Percentiles rank a stretch among this genome's conserved stretches.
phyloP scores from a whole-genome alignment of 257 asterid genomes.

The Echites panduratus region DNA sequence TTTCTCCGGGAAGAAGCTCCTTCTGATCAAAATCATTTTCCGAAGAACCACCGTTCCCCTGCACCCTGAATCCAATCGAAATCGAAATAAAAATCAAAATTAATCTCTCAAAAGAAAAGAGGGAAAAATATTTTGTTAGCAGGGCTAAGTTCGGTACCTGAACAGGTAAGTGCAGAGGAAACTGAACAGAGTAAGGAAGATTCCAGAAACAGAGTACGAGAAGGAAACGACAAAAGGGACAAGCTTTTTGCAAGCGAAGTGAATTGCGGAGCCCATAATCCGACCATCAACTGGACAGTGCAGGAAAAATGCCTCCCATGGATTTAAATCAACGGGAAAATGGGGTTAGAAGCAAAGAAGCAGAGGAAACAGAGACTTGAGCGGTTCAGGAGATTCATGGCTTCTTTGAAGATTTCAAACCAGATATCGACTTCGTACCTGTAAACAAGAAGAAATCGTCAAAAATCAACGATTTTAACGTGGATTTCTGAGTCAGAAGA shows the following conservation, averaged over 20 bases:
- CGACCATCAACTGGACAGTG: constrained; percentile 13
- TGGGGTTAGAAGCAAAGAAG: constrained; percentile 37
- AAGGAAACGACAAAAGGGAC: constrained; percentile 20
- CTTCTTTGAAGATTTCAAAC: constrained; percentile 46
- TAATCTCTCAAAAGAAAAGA: background rate
- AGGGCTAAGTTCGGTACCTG: constrained; percentile 31
- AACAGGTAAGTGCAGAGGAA: constrained; percentile 32
- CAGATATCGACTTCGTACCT: constrained; percentile 49
- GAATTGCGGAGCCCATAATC: constrained; percentile 39
- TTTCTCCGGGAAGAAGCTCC: constrained; percentile 13
- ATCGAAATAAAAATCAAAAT: no score
- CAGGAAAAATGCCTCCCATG: constrained; percentile 3
- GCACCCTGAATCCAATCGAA: constrained; percentile 28
- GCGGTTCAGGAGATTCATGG: constrained; percentile 31
- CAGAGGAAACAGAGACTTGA: constrained; percentile 8
- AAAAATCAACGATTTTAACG: constrained; percentile 10
- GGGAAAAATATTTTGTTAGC: no score
- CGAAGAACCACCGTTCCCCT: constrained; percentile 13
- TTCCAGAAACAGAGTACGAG: constrained; percentile 31
- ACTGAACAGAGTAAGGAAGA: constrained; percentile 36
- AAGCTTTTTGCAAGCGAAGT: constrained; percentile 34
- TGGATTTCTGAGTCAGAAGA: constrained; percentile 29
- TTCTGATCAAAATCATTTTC: constrained; percentile 7
- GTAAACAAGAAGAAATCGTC: constrained; percentile 20
- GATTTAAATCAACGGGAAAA: constrained; percentile 15